Evolutionary conservation across 129 eudicot species (phyloP).

Genomic region (Daucus carota): DH1_v3.0 NC_030387.2:28243501-28244000

Average conservation of each 20-base stretch:
- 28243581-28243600: too few relatives aligned
- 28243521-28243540: conserved; percentile 9
- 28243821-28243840: neutral
- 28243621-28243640: neutral
- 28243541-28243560: neutral
- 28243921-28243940: neutral
- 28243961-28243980: conserved; percentile 26
- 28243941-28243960: conserved; percentile 10
- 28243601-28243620: neutral
- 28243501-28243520: conserved; percentile 9
- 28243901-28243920: neutral
- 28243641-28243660: conserved; percentile 16
- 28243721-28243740: conserved; percentile 17
- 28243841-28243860: neutral
- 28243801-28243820: neutral
- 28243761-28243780: neutral
- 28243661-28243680: neutral
- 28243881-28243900: neutral
- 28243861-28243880: neutral
- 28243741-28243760: conserved; percentile 1
- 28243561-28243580: neutral
- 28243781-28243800: neutral
- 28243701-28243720: conserved; percentile 2
- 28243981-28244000: conserved; percentile 9
- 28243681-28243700: neutral